Conservation (phyloP, 2,329 filamentous ascomycete genomes). For the Cryphonectria japonica region DNA sequence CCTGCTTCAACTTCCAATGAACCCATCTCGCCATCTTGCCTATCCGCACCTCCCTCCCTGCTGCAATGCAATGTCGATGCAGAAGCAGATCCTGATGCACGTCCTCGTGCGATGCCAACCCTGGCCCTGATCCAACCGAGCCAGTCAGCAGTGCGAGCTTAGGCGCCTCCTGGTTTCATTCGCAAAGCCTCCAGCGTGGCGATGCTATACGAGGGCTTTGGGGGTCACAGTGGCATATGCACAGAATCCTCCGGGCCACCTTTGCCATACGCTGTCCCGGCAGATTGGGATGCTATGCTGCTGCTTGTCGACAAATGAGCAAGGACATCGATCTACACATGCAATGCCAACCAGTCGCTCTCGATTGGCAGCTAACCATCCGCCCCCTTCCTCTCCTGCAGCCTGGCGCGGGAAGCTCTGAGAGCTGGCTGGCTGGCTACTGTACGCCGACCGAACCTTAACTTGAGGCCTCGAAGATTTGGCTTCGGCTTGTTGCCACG, state of each 20-base stretch:
- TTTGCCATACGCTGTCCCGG: conserved; percentile 1
- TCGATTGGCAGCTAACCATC: neutral
- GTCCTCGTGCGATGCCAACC: conserved; percentile 14
- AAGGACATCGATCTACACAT: conserved; percentile 5
- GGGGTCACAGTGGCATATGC: conserved; percentile 2
- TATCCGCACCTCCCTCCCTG: conserved; percentile 6
- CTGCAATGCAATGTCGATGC: conserved; percentile 27
- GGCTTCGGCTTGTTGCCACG: conserved; percentile 19
- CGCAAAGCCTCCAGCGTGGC: conserved; percentile 7
- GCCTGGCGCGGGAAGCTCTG: neutral
- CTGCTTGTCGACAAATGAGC: neutral
- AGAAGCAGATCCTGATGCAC: conserved; percentile 10
- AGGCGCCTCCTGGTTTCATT: conserved; percentile 5
- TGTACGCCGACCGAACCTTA: neutral
- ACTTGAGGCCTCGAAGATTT: conserved; percentile 5
- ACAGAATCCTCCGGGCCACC: conserved; percentile 11
- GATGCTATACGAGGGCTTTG: neutral
- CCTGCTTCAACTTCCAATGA: conserved; percentile 3
- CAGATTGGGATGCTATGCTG: conserved; percentile 1
- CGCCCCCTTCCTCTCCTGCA: too few relatives aligned
- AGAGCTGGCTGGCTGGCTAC: neutral
- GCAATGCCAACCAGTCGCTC: neutral
- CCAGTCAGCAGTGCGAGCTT: conserved; percentile 5
- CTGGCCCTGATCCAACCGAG: neutral
- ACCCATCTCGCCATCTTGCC: conserved; percentile 2